phyloP scores from a whole-genome alignment of 78 protist genomes.

The Emiliania huxleyi region DNA sequence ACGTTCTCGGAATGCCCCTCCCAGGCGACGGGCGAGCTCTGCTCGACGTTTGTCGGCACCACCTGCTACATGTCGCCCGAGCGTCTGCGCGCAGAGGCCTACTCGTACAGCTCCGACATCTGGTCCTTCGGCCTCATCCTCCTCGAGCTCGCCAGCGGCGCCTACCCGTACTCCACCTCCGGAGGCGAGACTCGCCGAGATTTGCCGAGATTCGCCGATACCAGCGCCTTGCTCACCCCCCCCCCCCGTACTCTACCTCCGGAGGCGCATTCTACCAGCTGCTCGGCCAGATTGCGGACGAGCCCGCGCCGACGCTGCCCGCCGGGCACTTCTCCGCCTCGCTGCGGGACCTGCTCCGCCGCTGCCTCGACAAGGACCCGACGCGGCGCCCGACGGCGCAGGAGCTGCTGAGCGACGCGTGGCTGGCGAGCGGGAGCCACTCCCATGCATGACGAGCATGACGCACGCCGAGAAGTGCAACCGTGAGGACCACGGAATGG shows the following conservation, averaged over 20 bases:
- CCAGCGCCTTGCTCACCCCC: background rate
- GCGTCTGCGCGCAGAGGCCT: background rate
- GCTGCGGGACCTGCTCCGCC: background rate
- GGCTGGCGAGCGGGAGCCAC: too few species aligned
- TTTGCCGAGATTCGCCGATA: too few species aligned
- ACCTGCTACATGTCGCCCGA: constrained; percentile 29
- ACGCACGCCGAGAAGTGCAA: too few species aligned
- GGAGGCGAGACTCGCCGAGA: too few species aligned
- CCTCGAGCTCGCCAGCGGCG: constrained; percentile 41
- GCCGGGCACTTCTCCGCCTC: background rate
- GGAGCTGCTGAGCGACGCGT: too few species aligned
- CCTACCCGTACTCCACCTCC: background rate
- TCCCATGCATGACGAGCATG: too few species aligned
- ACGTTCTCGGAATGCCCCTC: background rate
- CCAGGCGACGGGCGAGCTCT: background rate
- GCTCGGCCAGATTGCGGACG: background rate
- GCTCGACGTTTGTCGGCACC: background rate
- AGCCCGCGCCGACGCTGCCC: background rate
- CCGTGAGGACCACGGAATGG: too few species aligned
- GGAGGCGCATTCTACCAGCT: background rate
- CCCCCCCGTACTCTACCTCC: background rate
- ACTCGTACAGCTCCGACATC: constrained; percentile 35
- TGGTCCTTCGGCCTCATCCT: constrained; percentile 64
- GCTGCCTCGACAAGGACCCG: background rate
- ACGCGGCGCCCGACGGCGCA: too few species aligned